These are phyloP conservation scores for Russula ochroleuca DNA, from an alignment of 768 basidiomycete genomes.

Conservation along the genomic window DNA sequence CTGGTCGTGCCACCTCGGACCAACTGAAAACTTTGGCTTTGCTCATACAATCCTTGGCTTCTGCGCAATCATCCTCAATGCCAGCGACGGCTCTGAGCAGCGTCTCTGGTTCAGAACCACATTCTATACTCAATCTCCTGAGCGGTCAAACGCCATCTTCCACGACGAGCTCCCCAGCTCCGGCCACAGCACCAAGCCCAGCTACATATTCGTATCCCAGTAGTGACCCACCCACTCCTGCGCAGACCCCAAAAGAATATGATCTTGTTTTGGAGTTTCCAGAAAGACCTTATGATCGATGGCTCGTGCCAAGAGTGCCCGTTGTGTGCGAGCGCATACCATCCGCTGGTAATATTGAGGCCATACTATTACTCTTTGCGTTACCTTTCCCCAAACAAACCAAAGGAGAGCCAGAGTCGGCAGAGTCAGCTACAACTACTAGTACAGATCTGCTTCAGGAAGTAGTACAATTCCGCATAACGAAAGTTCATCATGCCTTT, in stretches of 20 bases:
- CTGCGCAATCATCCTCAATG: conserved; percentile 24
- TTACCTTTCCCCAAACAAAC: conserved; percentile 41
- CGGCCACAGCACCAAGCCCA: conserved; percentile 5
- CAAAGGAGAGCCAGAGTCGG: conserved; percentile 22
- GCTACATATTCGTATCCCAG: conserved; percentile 4
- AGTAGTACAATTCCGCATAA: conserved; percentile 47
- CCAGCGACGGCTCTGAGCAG: not conserved
- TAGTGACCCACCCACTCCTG: not conserved
- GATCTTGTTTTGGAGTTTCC: conserved; percentile 71
- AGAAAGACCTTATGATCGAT: conserved; percentile 59
- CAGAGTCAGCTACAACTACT: conserved; percentile 10
- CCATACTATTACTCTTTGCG: conserved; percentile 43
- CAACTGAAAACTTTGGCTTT: conserved; percentile 65
- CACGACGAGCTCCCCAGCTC: conserved; percentile 5
- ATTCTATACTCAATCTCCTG: conserved; percentile 13
- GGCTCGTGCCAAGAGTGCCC: conserved; percentile 61
- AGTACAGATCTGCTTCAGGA: conserved; percentile 31
- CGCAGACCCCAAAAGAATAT: conserved; percentile 48
- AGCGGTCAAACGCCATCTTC: conserved; percentile 8
- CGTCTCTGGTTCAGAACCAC: conserved; percentile 12
- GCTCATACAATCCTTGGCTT: conserved; percentile 66
- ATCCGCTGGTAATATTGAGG: conserved; percentile 24
- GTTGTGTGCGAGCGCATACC: conserved; percentile 45
- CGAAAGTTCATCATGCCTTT: conserved; percentile 44
- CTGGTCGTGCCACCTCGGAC: conserved; percentile 55